phyloP scores from a whole-genome alignment of 257 asterid genomes.

The Solanum tarijense region DNA sequence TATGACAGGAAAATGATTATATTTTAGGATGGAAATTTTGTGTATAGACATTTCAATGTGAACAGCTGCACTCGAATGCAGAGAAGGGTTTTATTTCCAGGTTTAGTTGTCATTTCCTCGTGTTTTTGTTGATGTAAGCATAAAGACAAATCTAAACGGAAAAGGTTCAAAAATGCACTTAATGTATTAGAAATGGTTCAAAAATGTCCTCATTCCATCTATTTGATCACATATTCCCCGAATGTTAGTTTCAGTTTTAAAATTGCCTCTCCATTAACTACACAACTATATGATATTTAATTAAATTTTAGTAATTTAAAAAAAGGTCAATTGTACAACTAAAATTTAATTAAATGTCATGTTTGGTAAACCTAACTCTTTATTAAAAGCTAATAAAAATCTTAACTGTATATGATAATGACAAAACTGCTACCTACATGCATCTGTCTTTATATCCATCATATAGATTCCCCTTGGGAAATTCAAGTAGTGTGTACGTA shows the following conservation, averaged over 20 bases:
- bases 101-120: conserved; percentile 3
- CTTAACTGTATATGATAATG: not conserved
- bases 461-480: not conserved
- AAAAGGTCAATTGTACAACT: no score
- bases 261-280: not conserved
- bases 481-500: no score
- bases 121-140: no score
- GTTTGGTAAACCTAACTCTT: not conserved
- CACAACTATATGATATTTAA: not conserved
- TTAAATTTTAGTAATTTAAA: no score
- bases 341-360: not conserved
- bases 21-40: not conserved
- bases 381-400: not conserved
- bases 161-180: no score
- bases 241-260: not conserved
- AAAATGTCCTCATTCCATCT: not conserved
- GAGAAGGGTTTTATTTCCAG: not conserved
- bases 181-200: not conserved
- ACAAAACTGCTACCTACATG: not conserved
- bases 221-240: not conserved
- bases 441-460: not conserved
- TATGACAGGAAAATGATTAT: not conserved
- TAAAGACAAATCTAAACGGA: no score
- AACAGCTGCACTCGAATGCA: not conserved
- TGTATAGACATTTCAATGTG: not conserved